Base-by-base conservation (phyloP, 2,329 filamentous ascomycete species). In the Rhinocladiella mackenziei region DNA sequence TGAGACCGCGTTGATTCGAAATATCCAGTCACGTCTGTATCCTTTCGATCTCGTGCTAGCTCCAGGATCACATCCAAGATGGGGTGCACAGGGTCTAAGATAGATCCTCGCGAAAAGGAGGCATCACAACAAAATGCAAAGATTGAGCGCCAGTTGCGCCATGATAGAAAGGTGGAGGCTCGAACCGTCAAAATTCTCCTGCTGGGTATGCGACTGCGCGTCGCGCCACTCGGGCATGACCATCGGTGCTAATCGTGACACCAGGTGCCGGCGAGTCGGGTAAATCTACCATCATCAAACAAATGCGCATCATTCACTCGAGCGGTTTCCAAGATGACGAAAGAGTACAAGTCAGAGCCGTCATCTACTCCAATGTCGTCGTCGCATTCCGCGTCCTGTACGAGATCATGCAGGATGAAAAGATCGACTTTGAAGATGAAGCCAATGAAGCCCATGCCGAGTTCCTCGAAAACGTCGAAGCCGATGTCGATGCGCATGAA, bases 231-330 rank as follows among this genome's bases (percentile, higher is more conserved):
- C 25, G 3, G 3, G 5, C 20, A 10, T 23, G 26, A 22, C 22
- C 23, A 26, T 39, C 20, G 17, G 28, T 44, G 37, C 46, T 42
- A 15, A 48, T 29, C 28, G 8, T 1, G 10, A 41, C 20, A 28
- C 53, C 30, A 96, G 89, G 91, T 66, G 91, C 91, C 59, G 91
- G 91, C 62, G 91, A 97, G 70, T 92, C 85, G 47, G 87, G 91
- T 55, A 97, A 97, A 70, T 96, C 91, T 6, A 97, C 91, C 1
- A 89, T 97, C 48, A 79, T 97, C 55, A 97, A 97, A 73, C 91
- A 97, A 74, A 97, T 98, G 92, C 91, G 91, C 66, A 82, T 98
- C 67, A 96, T 98, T 58, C 92, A 97, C 65, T 82, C 88, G 10
- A 83, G 89, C 65, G 91, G 92, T 38, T 97, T 97, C 71, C 87